Evolutionary conservation across 148 eudicot species (phyloP).

Genomic region (Amaranthus hypochondriacus): DNA sequence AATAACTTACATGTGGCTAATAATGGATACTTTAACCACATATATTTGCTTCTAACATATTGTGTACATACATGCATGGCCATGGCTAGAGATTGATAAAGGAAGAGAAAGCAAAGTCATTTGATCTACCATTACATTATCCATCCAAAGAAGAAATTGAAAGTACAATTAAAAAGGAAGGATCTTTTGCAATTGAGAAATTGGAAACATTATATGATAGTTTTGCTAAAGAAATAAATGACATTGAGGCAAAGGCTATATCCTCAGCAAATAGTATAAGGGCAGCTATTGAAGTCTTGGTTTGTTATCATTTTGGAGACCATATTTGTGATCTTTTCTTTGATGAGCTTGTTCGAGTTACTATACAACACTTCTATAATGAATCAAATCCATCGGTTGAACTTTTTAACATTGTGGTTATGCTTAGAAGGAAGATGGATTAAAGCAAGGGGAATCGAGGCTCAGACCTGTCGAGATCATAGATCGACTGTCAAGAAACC

Average conservation of each 20-base stretch:
- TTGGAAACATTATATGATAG: neutral
- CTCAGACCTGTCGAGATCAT: no score
- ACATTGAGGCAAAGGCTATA: neutral
- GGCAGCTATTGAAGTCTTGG: neutral
- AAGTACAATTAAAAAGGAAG: constrained; percentile 5
- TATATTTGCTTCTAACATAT: no score
- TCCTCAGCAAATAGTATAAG: neutral
- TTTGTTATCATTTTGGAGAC: constrained; percentile 13
- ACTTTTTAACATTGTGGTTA: neutral
- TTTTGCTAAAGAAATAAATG: neutral
- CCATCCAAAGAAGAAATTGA: constrained; percentile 3
- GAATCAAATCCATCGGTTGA: neutral
- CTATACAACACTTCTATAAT: neutral
- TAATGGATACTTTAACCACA: no score
- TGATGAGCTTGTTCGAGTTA: neutral
- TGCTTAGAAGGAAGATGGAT: neutral
- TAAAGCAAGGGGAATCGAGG: no score
- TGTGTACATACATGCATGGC: no score
- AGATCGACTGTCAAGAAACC: no score
- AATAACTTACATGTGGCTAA: no score
- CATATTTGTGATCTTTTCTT: neutral
- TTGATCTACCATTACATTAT: constrained; percentile 2
- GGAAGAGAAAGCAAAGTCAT: neutral
- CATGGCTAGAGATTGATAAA: neutral
- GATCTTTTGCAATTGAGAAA: constrained; percentile 13